Evolutionary conservation across 257 asterid species (phyloP).

Genomic region (Scutellaria galericulata): DNA sequence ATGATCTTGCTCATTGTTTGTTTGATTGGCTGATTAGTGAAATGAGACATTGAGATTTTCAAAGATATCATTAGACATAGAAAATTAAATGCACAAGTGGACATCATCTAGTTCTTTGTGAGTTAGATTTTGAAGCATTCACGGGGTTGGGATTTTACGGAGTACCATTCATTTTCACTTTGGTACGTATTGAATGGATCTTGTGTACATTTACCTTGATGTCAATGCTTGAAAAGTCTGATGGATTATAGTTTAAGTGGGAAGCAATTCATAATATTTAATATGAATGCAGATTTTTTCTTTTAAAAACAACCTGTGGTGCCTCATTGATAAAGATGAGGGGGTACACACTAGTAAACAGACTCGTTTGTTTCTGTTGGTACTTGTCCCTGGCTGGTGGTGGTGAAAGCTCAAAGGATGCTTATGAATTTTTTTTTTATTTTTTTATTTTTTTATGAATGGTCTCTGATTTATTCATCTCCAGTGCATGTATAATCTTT

Average conservation of each 20-base stretch:
- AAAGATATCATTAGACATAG: not conserved
- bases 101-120: not conserved
- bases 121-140: not conserved
- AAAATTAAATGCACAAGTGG: not conserved
- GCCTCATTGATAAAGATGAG: too few species aligned
- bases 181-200: not conserved
- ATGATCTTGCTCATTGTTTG: not conserved
- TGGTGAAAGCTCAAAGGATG: too few species aligned
- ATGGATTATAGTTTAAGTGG: not conserved
- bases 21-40: not conserved
- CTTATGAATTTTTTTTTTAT: too few species aligned
- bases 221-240: not conserved
- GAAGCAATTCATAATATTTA: too few species aligned
- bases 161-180: not conserved
- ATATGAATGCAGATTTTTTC: too few species aligned
- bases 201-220: not conserved
- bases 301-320: too few species aligned
- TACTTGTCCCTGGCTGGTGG: too few species aligned
- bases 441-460: not conserved
- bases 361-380: too few species aligned
- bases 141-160: not conserved
- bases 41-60: not conserved
- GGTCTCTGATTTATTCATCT: conserved; percentile 17
- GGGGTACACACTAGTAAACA: too few species aligned
- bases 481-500: conserved; percentile 3